These are phyloP conservation scores for Trichoderma orchidacearum DNA, from an alignment of 495 filamentous ascomycete species.

Conservation along the genomic window DNA sequence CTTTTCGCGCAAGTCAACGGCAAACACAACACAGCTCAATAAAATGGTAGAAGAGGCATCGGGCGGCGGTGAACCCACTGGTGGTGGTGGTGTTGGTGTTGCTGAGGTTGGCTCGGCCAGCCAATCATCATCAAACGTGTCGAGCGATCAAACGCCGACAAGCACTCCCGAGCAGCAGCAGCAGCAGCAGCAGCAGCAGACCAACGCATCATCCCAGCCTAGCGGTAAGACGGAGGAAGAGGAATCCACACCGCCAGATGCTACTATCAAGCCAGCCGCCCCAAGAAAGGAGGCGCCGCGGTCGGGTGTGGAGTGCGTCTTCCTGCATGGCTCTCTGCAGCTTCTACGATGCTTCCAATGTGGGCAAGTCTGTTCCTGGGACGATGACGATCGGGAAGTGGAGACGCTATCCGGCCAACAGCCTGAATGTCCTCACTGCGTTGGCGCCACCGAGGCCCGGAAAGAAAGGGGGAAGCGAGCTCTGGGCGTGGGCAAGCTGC, in stretches of 20 bases:
- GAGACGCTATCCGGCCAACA: conserved; percentile 42
- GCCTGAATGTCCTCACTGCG: conserved; percentile 49
- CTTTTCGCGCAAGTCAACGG: conserved; percentile 15
- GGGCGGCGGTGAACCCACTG: neutral
- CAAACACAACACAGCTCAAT: neutral
- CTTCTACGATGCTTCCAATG: conserved; percentile 50
- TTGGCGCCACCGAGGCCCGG: conserved; percentile 37
- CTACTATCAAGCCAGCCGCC: neutral
- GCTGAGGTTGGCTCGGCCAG: neutral
- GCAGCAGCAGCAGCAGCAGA: neutral
- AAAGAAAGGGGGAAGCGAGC: conserved; percentile 48
- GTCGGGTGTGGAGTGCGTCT: conserved; percentile 45
- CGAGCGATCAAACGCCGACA: no score
- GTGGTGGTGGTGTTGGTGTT: neutral
- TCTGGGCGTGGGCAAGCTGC: conserved; percentile 43
- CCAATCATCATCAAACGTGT: neutral
- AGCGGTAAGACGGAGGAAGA: neutral
- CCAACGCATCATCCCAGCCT: neutral
- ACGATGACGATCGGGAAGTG: conserved; percentile 31
- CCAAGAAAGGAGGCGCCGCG: neutral
- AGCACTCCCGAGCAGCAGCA: conserved; percentile 12
- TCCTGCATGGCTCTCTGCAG: conserved; percentile 50
- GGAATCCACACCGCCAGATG: neutral
- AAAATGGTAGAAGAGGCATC: neutral
- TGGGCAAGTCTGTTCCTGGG: conserved; percentile 44